Conservation (phyloP, 2,329 filamentous ascomycete species). For the Ceratocystiopsis brevicomis region DNA sequence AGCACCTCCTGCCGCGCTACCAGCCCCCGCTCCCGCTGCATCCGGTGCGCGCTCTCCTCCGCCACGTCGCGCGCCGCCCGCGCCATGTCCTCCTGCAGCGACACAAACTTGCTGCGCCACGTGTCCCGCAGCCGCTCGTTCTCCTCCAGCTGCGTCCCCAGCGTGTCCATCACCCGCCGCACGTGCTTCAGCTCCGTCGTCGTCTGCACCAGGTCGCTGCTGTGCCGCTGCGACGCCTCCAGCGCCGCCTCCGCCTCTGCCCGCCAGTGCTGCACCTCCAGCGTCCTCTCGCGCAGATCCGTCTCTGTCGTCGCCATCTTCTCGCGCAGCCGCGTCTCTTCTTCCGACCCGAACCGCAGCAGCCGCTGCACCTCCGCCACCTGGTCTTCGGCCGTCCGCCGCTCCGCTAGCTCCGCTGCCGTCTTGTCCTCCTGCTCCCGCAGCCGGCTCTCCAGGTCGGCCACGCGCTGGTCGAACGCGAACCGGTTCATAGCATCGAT, state of each 20-base stretch:
- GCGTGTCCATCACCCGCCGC: constrained; percentile 50
- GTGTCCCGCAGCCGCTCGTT: constrained; percentile 67
- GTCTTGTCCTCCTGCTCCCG: constrained; percentile 41
- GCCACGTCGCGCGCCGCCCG: constrained; percentile 60
- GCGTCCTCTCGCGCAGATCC: constrained; percentile 34
- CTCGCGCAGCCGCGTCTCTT: constrained; percentile 48
- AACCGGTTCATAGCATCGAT: constrained; percentile 43
- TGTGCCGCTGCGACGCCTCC: constrained; percentile 29
- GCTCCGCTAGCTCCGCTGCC: constrained; percentile 42
- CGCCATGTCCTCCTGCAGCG: constrained; percentile 74
- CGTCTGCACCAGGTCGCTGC: constrained; percentile 28
- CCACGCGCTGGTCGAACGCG: constrained; percentile 39
- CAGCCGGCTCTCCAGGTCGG: constrained; percentile 51
- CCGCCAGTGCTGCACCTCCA: constrained; percentile 42
- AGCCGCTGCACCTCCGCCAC: constrained; percentile 54
- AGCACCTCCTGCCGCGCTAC: constrained; percentile 65
- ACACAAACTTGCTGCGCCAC: constrained; percentile 69
- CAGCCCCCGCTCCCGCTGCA: constrained; percentile 60
- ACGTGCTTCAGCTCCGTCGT: constrained; percentile 52
- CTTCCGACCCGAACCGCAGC: constrained; percentile 50
- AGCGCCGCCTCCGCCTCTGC: constrained; percentile 40
- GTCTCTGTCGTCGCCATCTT: constrained; percentile 43
- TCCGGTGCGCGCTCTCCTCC: constrained; percentile 62
- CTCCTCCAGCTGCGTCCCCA: constrained; percentile 67
- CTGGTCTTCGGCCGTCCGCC: constrained; percentile 52